These are phyloP conservation scores for Pochonia chlamydosporia DNA, from an alignment of 2,329 filamentous ascomycete species.

Conservation along the genomic window DNA sequence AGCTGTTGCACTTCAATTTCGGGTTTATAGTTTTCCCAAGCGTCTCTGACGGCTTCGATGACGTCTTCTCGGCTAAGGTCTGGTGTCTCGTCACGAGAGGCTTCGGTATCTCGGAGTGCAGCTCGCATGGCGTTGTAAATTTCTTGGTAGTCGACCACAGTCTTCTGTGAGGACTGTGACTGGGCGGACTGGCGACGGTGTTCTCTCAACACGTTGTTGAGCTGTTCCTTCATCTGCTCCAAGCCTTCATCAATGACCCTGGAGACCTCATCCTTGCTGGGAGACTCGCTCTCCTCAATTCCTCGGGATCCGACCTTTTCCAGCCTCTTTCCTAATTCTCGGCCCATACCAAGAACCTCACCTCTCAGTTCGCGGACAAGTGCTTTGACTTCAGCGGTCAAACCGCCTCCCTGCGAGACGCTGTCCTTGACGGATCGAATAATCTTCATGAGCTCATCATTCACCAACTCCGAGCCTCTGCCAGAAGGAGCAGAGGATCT, in stretches of 20 bases:
- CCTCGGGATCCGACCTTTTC: slow-evolving; percentile 55
- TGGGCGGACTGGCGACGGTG: slow-evolving; percentile 63
- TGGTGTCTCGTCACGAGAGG: slow-evolving; percentile 29
- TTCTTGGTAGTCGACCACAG: slow-evolving; percentile 68
- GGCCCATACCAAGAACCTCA: slow-evolving; percentile 90
- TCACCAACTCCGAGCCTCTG: slow-evolving; percentile 51
- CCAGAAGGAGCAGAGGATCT: slow-evolving; percentile 38
- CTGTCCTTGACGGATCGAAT: slow-evolving; percentile 88
- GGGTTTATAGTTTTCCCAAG: slow-evolving; percentile 91
- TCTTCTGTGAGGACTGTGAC: slow-evolving; percentile 55
- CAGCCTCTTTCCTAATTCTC: slow-evolving; percentile 82
- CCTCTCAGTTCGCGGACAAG: slow-evolving; percentile 84
- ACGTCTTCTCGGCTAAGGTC: slow-evolving; percentile 73
- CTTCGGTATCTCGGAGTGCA: slow-evolving; percentile 60
- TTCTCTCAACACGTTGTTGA: slow-evolving; percentile 74
- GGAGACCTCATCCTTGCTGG: slow-evolving; percentile 63
- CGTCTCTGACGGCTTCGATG: slow-evolving; percentile 78
- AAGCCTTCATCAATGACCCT: slow-evolving; percentile 76
- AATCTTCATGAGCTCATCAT: slow-evolving; percentile 75
- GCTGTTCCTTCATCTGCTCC: slow-evolving; percentile 74
- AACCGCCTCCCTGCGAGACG: slow-evolving; percentile 77
- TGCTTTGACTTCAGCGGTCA: slow-evolving; percentile 88
- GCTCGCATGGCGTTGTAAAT: slow-evolving; percentile 80
- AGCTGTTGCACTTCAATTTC: slow-evolving; percentile 88
- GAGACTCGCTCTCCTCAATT: slow-evolving; percentile 41